Conservation (phyloP, 2,329 filamentous ascomycete genomes). For the Periconia digitata region DNA sequence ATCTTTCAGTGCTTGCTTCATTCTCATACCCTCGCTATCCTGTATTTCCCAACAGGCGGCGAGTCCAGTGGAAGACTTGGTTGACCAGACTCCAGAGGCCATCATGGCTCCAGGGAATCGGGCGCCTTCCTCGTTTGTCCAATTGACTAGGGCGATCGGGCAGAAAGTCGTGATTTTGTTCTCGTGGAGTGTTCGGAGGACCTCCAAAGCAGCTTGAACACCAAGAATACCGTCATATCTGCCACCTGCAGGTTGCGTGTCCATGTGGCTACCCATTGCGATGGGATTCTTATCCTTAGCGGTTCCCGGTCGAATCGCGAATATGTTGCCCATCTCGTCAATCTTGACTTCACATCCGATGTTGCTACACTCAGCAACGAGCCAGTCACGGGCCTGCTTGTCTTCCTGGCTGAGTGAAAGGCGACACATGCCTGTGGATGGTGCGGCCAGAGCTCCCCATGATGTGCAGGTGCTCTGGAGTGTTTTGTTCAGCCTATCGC, state of each 20-base stretch:
- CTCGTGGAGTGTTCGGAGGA: slow-evolving; percentile 41
- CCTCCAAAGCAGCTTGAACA: slow-evolving; percentile 59
- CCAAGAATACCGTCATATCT: slow-evolving; percentile 77
- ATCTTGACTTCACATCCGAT: slow-evolving; percentile 34
- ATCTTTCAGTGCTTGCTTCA: slow-evolving; percentile 30
- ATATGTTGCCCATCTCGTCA: slow-evolving; percentile 41
- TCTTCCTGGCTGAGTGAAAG: slow-evolving; percentile 56
- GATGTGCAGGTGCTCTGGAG: slow-evolving; percentile 29
- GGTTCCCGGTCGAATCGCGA: slow-evolving; percentile 30
- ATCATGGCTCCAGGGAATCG: slow-evolving; percentile 75
- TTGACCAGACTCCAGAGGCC: slow-evolving; percentile 69
- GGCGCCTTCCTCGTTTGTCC: slow-evolving; percentile 81
- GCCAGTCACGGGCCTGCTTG: slow-evolving; percentile 33
- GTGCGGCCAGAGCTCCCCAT: slow-evolving; percentile 28
- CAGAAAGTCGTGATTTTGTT: slow-evolving; percentile 50
- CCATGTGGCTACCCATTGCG: slow-evolving; percentile 52
- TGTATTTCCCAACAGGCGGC: slow-evolving; percentile 27
- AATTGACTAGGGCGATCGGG: slow-evolving; percentile 72
- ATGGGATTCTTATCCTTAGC: slow-evolving; percentile 53
- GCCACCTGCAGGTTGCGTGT: slow-evolving; percentile 57
- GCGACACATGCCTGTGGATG: slow-evolving; percentile 69
- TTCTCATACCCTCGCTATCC: slow-evolving; percentile 58
- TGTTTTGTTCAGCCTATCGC: slow-evolving; percentile 23
- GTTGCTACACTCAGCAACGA: slow-evolving; percentile 27
- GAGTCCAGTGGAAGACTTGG: slow-evolving; percentile 51